Evolutionary conservation across 1,139 yeast species (phyloP).

Genomic region (Tardiomyces blankii): DNA sequence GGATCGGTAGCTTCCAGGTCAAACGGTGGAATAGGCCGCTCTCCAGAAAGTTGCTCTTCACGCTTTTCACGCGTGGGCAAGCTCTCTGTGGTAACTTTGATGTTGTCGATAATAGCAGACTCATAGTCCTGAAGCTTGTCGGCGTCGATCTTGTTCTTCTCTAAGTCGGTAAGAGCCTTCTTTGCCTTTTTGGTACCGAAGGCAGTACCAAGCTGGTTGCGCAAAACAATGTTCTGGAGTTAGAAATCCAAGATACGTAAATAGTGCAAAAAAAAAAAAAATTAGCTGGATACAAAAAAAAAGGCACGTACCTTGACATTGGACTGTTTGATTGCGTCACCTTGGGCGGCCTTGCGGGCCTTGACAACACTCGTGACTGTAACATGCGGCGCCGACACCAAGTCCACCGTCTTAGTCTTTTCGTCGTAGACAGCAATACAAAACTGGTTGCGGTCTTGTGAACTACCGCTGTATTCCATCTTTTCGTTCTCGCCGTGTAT

Average conservation of each 20-base stretch:
- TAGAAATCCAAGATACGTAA: too few relatives aligned
- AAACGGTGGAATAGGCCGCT: slow-evolving; percentile 77
- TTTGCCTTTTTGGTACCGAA: slow-evolving; percentile 97
- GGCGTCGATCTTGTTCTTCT: slow-evolving; percentile 77
- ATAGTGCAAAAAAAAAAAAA: too few relatives aligned
- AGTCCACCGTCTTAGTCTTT: slow-evolving; percentile 42
- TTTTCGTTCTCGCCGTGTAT: slow-evolving; percentile 72
- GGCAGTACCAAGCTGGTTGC: slow-evolving; percentile 60
- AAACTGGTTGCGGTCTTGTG: slow-evolving; percentile 35
- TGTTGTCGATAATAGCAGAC: slow-evolving; percentile 71
- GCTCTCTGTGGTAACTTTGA: slow-evolving; percentile 55
- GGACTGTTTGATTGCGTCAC: background rate
- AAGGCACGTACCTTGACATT: background rate
- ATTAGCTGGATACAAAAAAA: too few relatives aligned
- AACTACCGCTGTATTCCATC: slow-evolving; percentile 61
- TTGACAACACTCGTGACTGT: slow-evolving; percentile 27
- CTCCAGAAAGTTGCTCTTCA: slow-evolving; percentile 38
- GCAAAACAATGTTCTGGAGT: background rate
- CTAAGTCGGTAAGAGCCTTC: slow-evolving; percentile 73
- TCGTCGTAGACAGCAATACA: slow-evolving; percentile 65
- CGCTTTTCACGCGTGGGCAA: slow-evolving; percentile 61
- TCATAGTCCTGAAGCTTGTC: slow-evolving; percentile 66
- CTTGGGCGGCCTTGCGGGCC: slow-evolving; percentile 2
- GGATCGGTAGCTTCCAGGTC: slow-evolving; percentile 67
- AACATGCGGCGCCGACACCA: slow-evolving; percentile 47